A percentile compares a stretch with the other conserved stretches of the same genome.
These are phyloP conservation scores for Eimeria tenella DNA, from an alignment of 169 alveolate species.

Conservation along the genomic window DNA sequence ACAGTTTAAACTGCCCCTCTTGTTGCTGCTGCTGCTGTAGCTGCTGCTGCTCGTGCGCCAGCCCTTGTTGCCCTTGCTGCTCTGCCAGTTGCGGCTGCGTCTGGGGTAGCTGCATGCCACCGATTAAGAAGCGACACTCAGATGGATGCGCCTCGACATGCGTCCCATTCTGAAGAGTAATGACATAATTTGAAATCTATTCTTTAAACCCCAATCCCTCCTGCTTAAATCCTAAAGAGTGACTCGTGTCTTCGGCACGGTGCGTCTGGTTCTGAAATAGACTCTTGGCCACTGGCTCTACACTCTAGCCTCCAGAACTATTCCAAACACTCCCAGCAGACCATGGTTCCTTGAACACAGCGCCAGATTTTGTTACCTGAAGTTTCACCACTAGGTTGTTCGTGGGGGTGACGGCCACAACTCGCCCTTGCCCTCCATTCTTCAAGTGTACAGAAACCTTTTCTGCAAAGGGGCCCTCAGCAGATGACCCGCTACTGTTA, in stretches of 20 bases:
- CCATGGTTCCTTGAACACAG: too few relatives aligned
- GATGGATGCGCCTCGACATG: conserved; percentile 23
- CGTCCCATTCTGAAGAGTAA: not conserved
- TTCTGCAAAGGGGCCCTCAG: conserved; percentile 6
- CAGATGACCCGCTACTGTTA: not conserved
- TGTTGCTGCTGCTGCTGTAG: not conserved
- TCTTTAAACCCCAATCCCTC: not conserved
- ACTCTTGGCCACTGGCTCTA: too few relatives aligned
- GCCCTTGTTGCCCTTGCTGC: not conserved
- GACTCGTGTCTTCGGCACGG: too few relatives aligned
- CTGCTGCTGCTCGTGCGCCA: not conserved
- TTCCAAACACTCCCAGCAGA: too few relatives aligned
- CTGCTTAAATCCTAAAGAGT: not conserved
- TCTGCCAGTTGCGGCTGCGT: too few relatives aligned
- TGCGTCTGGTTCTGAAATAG: too few relatives aligned
- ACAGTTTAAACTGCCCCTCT: not conserved
- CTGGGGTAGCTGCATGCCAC: not conserved
- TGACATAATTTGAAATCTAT: not conserved
- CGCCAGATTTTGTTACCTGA: not conserved
- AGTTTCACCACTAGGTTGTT: not conserved
- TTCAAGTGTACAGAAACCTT: conserved; percentile 35
- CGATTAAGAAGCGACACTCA: conserved; percentile 29
- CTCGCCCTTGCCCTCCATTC: not conserved
- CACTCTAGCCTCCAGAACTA: not conserved
- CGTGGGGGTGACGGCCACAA: not conserved